Evolutionary conservation across 768 basidiomycete genomes (phyloP).

Genomic region (Trametes cubensis): DNA sequence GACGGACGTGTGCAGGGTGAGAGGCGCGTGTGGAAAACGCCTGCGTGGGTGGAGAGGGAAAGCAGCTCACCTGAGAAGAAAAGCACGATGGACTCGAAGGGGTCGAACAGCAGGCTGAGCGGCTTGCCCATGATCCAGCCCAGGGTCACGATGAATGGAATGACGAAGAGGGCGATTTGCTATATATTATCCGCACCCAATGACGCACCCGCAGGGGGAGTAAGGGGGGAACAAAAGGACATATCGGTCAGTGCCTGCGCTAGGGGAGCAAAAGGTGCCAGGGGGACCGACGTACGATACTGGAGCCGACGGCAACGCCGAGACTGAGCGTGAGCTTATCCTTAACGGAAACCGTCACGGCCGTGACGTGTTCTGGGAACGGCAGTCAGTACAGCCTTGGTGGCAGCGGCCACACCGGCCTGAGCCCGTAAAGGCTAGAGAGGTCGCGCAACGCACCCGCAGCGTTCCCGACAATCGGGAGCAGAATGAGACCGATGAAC

Average conservation of each 20-base stretch:
- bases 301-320: constrained; percentile 87
- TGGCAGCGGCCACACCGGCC: background rate
- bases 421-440: background rate
- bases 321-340: constrained; percentile 86
- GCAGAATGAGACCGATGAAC: constrained; percentile 84
- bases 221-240: background rate
- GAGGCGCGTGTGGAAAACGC: constrained; percentile 7
- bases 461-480: constrained; percentile 92
- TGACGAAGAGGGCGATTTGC: constrained; percentile 86
- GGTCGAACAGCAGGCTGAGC: constrained; percentile 81
- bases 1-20: background rate
- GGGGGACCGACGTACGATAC: constrained; percentile 56
- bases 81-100: constrained; percentile 78
- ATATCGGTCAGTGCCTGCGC: background rate
- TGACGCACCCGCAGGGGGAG: background rate
- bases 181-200: constrained; percentile 32
- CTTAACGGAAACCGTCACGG: constrained; percentile 89
- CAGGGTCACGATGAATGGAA: constrained; percentile 79
- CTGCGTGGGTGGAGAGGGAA: too few species aligned
- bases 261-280: background rate
- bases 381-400: constrained; percentile 7
- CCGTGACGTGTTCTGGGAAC: constrained; percentile 78
- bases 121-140: constrained; percentile 86
- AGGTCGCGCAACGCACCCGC: constrained; percentile 49
- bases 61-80: constrained; percentile 44